A percentile compares a stretch with the other conserved stretches of the same genome.
These are phyloP conservation scores for Verticillium alfalfae DNA, from an alignment of 2,329 filamentous ascomycete genomes.

Conservation along the genomic window DNA sequence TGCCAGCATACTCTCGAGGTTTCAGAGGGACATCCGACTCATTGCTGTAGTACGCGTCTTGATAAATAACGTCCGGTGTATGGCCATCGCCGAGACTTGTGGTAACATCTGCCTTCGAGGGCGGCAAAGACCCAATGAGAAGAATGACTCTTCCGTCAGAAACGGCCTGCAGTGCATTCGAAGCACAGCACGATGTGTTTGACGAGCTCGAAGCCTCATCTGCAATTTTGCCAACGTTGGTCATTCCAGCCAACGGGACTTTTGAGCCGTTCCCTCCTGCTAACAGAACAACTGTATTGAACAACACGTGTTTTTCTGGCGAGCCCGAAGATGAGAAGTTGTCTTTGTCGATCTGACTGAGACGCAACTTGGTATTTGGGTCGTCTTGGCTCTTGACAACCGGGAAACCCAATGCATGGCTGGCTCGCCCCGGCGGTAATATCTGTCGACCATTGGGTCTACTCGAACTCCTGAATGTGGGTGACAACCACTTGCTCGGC, in stretches of 20 bases:
- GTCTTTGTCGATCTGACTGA: constrained; percentile 49
- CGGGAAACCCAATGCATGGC: constrained; percentile 54
- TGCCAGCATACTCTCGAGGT: constrained; percentile 77
- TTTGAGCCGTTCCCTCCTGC: background rate
- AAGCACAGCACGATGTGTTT: constrained; percentile 1
- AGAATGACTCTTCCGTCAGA: constrained; percentile 18
- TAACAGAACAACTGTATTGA: constrained; percentile 15
- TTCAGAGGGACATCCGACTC: constrained; percentile 77
- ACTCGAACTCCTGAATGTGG: background rate
- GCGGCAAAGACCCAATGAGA: constrained; percentile 21
- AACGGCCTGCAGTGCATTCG: constrained; percentile 1
- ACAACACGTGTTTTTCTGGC: constrained; percentile 26
- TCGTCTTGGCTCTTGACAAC: constrained; percentile 74
- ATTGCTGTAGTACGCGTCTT: constrained; percentile 79
- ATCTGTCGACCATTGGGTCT: constrained; percentile 6
- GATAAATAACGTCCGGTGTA: constrained; percentile 68
- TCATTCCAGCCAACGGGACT: constrained; percentile 3
- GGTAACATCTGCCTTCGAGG: constrained; percentile 36
- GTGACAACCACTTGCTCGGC: background rate
- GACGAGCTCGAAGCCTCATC: constrained; percentile 5
- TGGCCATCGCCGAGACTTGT: constrained; percentile 52
- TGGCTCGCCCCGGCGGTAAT: background rate
- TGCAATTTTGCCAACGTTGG: background rate
- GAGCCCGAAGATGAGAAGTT: background rate
- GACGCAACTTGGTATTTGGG: constrained; percentile 52